phyloP scores from a whole-genome alignment of 192 early-diverging fungal genomes.

The Chytriomyces sp. region DNA sequence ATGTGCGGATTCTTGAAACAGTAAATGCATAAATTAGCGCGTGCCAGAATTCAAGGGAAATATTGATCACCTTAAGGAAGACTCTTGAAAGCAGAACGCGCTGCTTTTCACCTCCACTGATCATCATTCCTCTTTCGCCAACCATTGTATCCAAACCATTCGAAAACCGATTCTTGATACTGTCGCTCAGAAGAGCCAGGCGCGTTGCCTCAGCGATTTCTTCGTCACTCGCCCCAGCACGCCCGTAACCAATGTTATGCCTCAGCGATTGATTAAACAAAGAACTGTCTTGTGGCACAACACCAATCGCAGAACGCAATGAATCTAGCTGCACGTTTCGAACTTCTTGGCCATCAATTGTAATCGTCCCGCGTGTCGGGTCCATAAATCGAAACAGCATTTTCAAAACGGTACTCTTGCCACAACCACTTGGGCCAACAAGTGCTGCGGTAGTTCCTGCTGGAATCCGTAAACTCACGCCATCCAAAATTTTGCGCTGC shows the following conservation, averaged over 20 bases:
- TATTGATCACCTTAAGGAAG: conserved; percentile 76
- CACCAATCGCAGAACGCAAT: conserved; percentile 78
- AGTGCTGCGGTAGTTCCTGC: conserved; percentile 87
- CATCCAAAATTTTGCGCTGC: conserved; percentile 62
- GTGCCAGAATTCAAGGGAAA: background rate
- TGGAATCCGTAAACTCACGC: conserved; percentile 81
- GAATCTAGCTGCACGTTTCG: conserved; percentile 78
- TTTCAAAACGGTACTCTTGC: conserved; percentile 71
- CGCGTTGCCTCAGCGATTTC: conserved; percentile 78
- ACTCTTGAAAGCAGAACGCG: conserved; percentile 88
- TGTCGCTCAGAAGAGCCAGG: conserved; percentile 77
- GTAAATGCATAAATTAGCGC: background rate
- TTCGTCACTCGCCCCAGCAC: conserved; percentile 52
- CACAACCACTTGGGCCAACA: conserved; percentile 93
- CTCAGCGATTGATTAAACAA: conserved; percentile 93
- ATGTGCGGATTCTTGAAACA: conserved; percentile 71
- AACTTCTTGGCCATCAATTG: conserved; percentile 86
- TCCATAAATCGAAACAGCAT: conserved; percentile 96
- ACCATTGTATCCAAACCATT: conserved; percentile 85
- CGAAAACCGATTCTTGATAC: conserved; percentile 71
- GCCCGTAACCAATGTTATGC: conserved; percentile 93
- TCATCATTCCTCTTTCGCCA: conserved; percentile 83
- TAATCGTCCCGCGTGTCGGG: conserved; percentile 76
- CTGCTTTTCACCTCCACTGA: conserved; percentile 76
- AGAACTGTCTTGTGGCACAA: conserved; percentile 91